A percentile compares a stretch with the other conserved stretches of the same genome.
These are phyloP conservation scores for Lobosporangium transversale DNA, from an alignment of 192 early-diverging fungal genomes.

Conservation along the genomic window DNA sequence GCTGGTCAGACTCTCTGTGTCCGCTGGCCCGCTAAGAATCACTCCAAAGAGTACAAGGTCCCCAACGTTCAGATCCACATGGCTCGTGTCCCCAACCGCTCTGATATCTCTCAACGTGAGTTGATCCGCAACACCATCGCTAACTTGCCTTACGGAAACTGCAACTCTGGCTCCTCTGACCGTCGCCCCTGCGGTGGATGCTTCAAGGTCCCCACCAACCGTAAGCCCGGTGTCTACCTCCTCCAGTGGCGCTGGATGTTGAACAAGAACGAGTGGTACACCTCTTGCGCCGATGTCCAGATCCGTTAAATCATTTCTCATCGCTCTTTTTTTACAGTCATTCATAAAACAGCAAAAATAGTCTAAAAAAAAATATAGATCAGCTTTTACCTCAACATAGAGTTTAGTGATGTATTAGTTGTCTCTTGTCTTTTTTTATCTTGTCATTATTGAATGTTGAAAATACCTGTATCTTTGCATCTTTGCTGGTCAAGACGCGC, in stretches of 20 bases:
- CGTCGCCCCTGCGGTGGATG: conserved; percentile 47
- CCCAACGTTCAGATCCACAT: conserved; percentile 16
- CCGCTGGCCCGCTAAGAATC: conserved; percentile 53
- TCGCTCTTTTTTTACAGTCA: too few relatives aligned
- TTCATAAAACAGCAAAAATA: too few relatives aligned
- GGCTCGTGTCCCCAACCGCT: conserved; percentile 17
- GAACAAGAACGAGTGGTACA: conserved; percentile 50
- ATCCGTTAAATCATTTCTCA: too few relatives aligned
- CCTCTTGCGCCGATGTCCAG: conserved; percentile 41
- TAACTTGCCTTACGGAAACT: conserved; percentile 28
- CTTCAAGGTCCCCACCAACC: conserved; percentile 46
- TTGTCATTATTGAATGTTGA: too few relatives aligned
- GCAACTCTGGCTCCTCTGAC: conserved; percentile 30
- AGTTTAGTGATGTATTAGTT: too few relatives aligned
- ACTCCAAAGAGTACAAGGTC: conserved; percentile 28
- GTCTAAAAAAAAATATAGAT: too few relatives aligned
- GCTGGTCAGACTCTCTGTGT: conserved; percentile 48
- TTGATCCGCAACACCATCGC: conserved; percentile 33
- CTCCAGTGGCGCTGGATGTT: conserved; percentile 54
- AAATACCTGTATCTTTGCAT: too few relatives aligned
- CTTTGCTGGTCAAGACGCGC: too few relatives aligned
- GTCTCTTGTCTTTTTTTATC: too few relatives aligned
- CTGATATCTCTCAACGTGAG: conserved; percentile 29
- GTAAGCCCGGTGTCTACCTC: conserved; percentile 35
- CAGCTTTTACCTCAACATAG: too few relatives aligned